Conservation (phyloP, 768 basidiomycete genomes). For the Boletus rubroflammeus region DNA sequence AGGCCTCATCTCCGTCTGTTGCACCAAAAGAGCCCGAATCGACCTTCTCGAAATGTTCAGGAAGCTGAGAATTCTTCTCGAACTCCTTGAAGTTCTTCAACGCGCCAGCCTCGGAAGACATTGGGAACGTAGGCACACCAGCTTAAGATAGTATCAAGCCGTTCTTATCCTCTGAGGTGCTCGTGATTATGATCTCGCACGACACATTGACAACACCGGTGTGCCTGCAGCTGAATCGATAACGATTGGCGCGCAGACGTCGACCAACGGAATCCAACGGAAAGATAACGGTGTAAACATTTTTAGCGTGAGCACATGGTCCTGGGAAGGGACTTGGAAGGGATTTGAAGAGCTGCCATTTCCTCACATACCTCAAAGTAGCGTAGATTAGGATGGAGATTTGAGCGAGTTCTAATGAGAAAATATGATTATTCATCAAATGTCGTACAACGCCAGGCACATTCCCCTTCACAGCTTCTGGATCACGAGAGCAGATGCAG, state of each 20-base stretch:
- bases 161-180: constrained; percentile 10
- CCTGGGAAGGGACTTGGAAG: background rate
- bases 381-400: background rate
- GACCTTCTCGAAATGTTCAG: constrained; percentile 30
- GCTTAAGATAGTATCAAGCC: background rate
- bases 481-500: constrained; percentile 85
- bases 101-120: constrained; percentile 17
- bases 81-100: constrained; percentile 8
- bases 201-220: background rate
- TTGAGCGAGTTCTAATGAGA: constrained; percentile 6
- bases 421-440: constrained; percentile 15
- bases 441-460: constrained; percentile 15
- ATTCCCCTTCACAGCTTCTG: constrained; percentile 65
- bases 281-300: constrained; percentile 18
- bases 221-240: constrained; percentile 5
- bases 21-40: constrained; percentile 33
- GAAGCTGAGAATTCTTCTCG: constrained; percentile 14
- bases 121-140: constrained; percentile 1
- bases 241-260: background rate
- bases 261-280: background rate
- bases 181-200: constrained; percentile 8
- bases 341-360: background rate
- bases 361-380: constrained; percentile 16
- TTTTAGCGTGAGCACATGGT: constrained; percentile 9
- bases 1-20: constrained; percentile 54